Conservation (phyloP, 2,329 filamentous ascomycete genomes). For the Aspergillus hortae region DNA sequence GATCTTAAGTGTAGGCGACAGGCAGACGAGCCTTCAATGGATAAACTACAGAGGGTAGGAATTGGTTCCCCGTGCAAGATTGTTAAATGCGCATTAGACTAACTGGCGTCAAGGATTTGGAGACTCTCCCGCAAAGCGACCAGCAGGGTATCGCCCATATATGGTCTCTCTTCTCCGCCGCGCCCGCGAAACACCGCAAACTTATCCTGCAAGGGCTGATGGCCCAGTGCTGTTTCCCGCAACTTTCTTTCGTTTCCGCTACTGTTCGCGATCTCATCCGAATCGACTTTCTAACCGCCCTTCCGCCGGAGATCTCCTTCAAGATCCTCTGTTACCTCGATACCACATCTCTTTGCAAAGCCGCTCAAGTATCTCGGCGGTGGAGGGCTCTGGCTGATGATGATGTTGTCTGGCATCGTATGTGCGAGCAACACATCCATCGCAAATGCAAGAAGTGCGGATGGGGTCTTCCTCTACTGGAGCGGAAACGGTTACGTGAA, state of each 20-base stretch:
- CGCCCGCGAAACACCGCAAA: conserved; percentile 87
- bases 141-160: conserved; percentile 96
- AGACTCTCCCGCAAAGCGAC: conserved; percentile 75
- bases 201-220: conserved; percentile 96
- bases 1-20: conserved; percentile 91
- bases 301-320: conserved; percentile 87
- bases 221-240: conserved; percentile 94
- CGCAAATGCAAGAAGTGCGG: conserved; percentile 92
- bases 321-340: conserved; percentile 92
- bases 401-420: conserved; percentile 94
- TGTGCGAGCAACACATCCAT: conserved; percentile 97
- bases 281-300: conserved; percentile 89
- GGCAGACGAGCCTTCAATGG: conserved; percentile 94
- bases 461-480: conserved; percentile 86
- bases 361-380: conserved; percentile 83
- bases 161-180: conserved; percentile 96
- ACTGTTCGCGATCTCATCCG: conserved; percentile 92
- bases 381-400: conserved; percentile 94
- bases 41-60: conserved; percentile 80
- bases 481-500: conserved; percentile 80
- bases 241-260: conserved; percentile 86
- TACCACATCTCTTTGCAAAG: conserved; percentile 90
- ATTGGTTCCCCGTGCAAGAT: not conserved
- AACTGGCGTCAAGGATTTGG: conserved; percentile 63
- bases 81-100: not conserved